Conservation (phyloP, 495 filamentous ascomycete species). For the Hypoxylon perforatum region DNA sequence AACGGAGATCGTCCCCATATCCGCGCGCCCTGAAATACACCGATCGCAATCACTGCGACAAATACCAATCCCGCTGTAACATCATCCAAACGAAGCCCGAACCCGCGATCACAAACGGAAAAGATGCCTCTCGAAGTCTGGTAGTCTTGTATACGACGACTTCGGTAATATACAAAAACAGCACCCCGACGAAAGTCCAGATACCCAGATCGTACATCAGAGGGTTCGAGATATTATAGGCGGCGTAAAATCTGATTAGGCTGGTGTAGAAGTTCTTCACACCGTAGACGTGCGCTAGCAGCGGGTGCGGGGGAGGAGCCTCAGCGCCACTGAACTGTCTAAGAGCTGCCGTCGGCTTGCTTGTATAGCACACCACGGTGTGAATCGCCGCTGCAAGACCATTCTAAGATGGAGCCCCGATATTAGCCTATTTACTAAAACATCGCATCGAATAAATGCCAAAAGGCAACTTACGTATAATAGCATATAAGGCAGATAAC, state of each 20-base stretch:
- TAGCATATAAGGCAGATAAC: slow-evolving; percentile 46
- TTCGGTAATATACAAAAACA: slow-evolving; percentile 45
- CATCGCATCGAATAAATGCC: slow-evolving; percentile 2
- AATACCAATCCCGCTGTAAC: slow-evolving; percentile 44
- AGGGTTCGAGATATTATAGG: slow-evolving; percentile 46
- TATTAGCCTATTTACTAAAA: slow-evolving; percentile 4
- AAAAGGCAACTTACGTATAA: slow-evolving; percentile 39
- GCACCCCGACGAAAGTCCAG: slow-evolving; percentile 42
- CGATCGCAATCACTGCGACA: slow-evolving; percentile 21
- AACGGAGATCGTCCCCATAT: neutral
- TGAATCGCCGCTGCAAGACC: slow-evolving; percentile 37
- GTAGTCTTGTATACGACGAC: slow-evolving; percentile 40
- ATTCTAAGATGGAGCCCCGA: neutral
- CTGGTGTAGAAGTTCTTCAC: slow-evolving; percentile 49
- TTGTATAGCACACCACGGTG: slow-evolving; percentile 39
- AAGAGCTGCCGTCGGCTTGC: slow-evolving; percentile 27
- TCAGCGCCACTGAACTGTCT: slow-evolving; percentile 43
- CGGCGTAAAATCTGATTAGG: slow-evolving; percentile 47
- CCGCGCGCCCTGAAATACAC: slow-evolving; percentile 1
- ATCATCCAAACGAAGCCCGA: slow-evolving; percentile 46
- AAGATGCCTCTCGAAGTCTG: slow-evolving; percentile 34
- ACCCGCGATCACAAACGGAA: slow-evolving; percentile 36
- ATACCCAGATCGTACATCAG: slow-evolving; percentile 47
- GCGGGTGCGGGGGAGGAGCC: slow-evolving; percentile 38
- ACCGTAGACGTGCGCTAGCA: slow-evolving; percentile 49